Evolutionary conservation across 495 filamentous ascomycete species (phyloP), one percentile per base, ranked within the genome.

Genomic region (Penicillium turbatum): DNA sequence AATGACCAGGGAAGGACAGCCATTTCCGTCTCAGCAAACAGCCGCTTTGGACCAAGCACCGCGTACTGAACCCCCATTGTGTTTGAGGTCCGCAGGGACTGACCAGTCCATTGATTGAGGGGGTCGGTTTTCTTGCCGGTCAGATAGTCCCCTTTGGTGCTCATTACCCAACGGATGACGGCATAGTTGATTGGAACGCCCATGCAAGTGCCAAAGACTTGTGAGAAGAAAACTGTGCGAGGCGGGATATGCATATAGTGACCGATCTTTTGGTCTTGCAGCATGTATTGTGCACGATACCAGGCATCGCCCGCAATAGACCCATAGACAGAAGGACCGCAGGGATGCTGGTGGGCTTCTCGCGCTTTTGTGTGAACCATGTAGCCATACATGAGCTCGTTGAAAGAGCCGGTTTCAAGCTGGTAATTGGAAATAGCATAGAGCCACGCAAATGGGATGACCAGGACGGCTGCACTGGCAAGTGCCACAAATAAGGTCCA

Each of bases 401-500:
- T 81, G 63, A 80, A 79, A 1, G 76, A 78, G 5, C 77, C 79
- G 15, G 77, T 79, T 26, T 69, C 56, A 11, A 83, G 65, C 45
- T 80, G 76, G 53, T 75, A 82, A 59, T 79, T 80, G 34, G 79
- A 80, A 36, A 82, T 72, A 6, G 76, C 74, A 50, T 81, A 82
- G 2, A 82, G 70, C 75, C 78, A 82, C 13, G 71, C 73, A 15
- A 82, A 74, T 5, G 79, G 80, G 11, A 79, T 55, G 41, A 81
- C 78, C 32, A 80, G 72, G 21, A 79, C 46, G 11, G 74, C 78
- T 2, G 78, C 75, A 17, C 74, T 80, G 2, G 62, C 61, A 27
- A 82, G 61, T 1, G 73, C 81, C 2, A 82, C 73, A 31, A 83
- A 75, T 24, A 77, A 72, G 4, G 79, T 79, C 79, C 77, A 82